Conservation (phyloP, 805 yeast genomes). For the Cyberlindnera samutprakarnensis region DNA sequence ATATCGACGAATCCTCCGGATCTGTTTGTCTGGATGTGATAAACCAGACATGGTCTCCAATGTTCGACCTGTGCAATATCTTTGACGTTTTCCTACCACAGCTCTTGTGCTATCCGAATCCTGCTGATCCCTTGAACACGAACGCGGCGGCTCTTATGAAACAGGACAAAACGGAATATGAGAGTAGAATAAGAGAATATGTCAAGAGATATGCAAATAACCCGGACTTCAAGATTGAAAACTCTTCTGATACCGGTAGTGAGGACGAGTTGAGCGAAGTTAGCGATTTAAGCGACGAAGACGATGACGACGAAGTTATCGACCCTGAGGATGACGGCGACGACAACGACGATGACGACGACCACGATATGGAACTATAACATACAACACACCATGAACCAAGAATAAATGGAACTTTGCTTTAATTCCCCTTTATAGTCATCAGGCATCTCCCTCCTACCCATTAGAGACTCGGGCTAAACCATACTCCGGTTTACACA, state of each 20-base stretch:
- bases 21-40: conserved; percentile 94
- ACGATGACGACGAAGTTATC: conserved; percentile 17
- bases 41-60: conserved; percentile 97
- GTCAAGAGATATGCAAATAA: conserved; percentile 62
- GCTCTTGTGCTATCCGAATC: conserved; percentile 83
- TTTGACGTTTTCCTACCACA: conserved; percentile 94
- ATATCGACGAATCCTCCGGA: conserved; percentile 85
- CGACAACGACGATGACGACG: no score
- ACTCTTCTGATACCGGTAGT: conserved; percentile 40
- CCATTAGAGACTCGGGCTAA: no score
- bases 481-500: no score
- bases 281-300: conserved; percentile 18
- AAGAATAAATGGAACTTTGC: no score
- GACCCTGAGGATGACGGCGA: conserved; percentile 15
- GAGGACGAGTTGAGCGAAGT: conserved; percentile 25
- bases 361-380: no score
- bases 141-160: conserved; percentile 80
- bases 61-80: conserved; percentile 86
- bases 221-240: conserved; percentile 35
- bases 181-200: conserved; percentile 61
- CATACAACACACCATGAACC: no score
- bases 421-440: no score
- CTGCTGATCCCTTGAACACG: conserved; percentile 87
- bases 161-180: conserved; percentile 59
- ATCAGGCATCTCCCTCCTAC: no score